Evolutionary conservation across 306 rosid species (phyloP), one percentile per base, ranked within the genome.

Genomic region (Casuarina glauca): DNA sequence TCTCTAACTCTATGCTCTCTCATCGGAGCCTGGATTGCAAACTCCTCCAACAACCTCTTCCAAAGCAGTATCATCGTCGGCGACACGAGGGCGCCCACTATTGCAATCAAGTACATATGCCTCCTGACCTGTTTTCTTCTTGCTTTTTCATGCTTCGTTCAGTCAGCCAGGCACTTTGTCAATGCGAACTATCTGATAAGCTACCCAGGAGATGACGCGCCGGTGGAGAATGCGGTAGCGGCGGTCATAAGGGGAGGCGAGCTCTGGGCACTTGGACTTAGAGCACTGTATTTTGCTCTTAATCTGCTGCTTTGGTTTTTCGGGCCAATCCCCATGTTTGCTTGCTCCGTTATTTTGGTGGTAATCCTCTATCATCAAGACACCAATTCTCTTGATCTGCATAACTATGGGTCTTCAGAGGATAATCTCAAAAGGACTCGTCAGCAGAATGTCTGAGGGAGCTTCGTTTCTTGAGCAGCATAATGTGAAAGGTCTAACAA

Each of bases 251-350:
- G 94, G 12, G 97, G 94, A 12, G 77, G 96, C 70, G 88, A 91
- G 66, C 89, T 89, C 74, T 91, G 97, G 97, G 80, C 88, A 63
- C 87, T 91, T 5, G 97, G 97, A 57, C 90, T 91, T 51, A 44
- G 97, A 76, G 88, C 97, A 0, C 87, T 91, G 4, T 91, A 91
- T 75, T 91, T 93, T 78, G 96, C 97, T 46, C 87, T 91, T 0
- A 76, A 83, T 66, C 64, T 93, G 77, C 20, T 93, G 68, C 91
- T 91, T 3, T 93, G 97, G 97, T 87, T 93, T 81, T 93, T 93
- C 54, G 96, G 97, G 32, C 96, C 97, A 15, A 93, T 93, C 15
- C 96, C 97, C 1, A 91, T 88, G 96, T 89, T 91, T 71, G 41
- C 76, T 77, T 89, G 89, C 75, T 88, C 94, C 8, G 3, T 89